Base-by-base conservation (phyloP, 1,284 basidiomycete species). In the Taiwanofungus camphoratus region DNA sequence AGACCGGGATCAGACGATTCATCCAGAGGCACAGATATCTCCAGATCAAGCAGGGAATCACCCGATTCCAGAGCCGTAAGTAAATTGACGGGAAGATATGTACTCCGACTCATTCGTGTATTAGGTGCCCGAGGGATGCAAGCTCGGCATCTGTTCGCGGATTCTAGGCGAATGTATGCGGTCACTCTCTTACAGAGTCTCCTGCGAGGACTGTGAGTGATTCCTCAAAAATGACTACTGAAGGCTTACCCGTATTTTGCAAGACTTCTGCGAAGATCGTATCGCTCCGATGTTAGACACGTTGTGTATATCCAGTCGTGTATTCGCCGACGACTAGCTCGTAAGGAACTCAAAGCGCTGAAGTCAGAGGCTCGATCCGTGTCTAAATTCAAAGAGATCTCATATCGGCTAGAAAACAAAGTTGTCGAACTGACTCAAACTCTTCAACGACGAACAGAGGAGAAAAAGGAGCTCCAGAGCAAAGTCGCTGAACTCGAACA, bases 331-430 rank as follows among this genome's bases (percentile, higher is more conserved):
- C 83, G 91, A 33, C 69, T 90, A 38, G 96, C 96, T 22, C 81
- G 86, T 50, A 87, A 84, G 53, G 84, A 97, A 61, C 79, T 99
- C 45, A 85, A 86, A 53, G 73, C 71, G 5, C 79, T 98, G 49
- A 86, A 81, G 58, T 78, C 84, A 20, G 96, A 99, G 65, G 96
- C 96, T 19, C 91, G 93, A 42, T 98, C 95, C 1, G 95, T 95
- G 23, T 88, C 88, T 53, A 97, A 96, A 64, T 96, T 96, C 79
- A 97, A 99, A 69, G 96, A 99, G 69, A 97, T 97, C 52, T 98
- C 96, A 0, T 99, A 98, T 64, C 84, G 82, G 56, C 76, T 99
- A 48, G 96, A 99, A 71, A 99, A 99, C 77, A 99, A 99, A 70
- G 96, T 99, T 37, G 92, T 99, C 47, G 95, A 99, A 63, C 86